phyloP scores from a whole-genome alignment of 306 rosid genomes.

The Arachis hypogaea region DNA sequence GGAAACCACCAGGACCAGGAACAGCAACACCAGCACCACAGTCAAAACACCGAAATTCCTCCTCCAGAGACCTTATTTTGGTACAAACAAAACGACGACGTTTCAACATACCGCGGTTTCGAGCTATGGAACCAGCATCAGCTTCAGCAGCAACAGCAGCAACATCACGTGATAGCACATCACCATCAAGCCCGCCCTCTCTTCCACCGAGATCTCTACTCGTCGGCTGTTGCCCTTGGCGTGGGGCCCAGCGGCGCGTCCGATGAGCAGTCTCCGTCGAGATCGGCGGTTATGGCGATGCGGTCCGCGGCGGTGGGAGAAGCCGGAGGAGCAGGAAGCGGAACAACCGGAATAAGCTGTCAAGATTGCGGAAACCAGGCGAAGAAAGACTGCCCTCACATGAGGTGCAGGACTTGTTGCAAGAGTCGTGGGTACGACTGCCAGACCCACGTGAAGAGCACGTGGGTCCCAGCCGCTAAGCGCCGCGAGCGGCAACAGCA shows the following conservation, averaged over 20 bases:
- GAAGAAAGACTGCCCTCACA: conserved; percentile 69
- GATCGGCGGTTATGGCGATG: conserved; percentile 59
- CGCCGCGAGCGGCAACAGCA: conserved; percentile 70
- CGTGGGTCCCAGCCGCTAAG: conserved; percentile 77
- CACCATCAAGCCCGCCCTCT: conserved; percentile 42
- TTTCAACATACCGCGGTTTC: conserved; percentile 50
- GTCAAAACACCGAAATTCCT: conserved; percentile 44
- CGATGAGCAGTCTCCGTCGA: conserved; percentile 58
- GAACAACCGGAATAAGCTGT: conserved; percentile 53
- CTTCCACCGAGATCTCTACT: conserved; percentile 53
- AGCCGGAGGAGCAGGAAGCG: conserved; percentile 1
- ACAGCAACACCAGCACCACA: conserved; percentile 2
- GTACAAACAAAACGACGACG: conserved; percentile 56
- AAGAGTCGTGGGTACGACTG: conserved; percentile 78
- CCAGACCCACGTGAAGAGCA: conserved; percentile 70
- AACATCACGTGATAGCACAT: neutral
- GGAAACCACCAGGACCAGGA: conserved; percentile 13
- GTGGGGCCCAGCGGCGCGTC: conserved; percentile 53
- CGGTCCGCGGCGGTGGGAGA: conserved; percentile 34
- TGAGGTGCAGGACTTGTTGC: conserved; percentile 79
- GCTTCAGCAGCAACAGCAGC: neutral
- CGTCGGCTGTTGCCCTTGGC: conserved; percentile 39
- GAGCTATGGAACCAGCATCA: conserved; percentile 67
- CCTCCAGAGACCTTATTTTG: conserved; percentile 54
- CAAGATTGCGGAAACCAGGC: conserved; percentile 90